phyloP scores from a whole-genome alignment of 108 stramenopile genomes.

The Cyclostephanos tholiformis region DNA sequence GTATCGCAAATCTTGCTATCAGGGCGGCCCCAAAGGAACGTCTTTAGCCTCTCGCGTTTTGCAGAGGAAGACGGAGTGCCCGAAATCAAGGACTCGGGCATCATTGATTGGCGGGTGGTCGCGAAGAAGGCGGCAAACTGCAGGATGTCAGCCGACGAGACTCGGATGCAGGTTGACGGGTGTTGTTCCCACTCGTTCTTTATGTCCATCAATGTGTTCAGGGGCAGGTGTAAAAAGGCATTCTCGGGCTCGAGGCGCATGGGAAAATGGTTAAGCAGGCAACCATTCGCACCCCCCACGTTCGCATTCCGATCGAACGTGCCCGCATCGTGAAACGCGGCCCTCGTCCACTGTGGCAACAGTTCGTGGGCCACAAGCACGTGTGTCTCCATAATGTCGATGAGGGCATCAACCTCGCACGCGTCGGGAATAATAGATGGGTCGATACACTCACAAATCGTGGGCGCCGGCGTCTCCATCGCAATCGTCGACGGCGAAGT shows the following conservation, averaged over 20 bases:
- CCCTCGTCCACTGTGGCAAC: slow-evolving; percentile 10
- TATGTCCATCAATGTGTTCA: slow-evolving; percentile 9
- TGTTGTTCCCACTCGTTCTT: slow-evolving; percentile 4
- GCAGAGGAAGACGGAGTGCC: not conserved
- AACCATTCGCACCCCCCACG: slow-evolving; percentile 24
- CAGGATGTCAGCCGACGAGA: slow-evolving; percentile 3
- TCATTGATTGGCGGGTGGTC: not conserved
- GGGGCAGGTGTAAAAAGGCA: not conserved
- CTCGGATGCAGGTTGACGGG: slow-evolving; percentile 1
- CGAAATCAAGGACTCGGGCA: slow-evolving; percentile 1
- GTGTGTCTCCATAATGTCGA: slow-evolving; percentile 12
- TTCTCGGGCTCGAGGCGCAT: slow-evolving; percentile 13
- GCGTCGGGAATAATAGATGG: slow-evolving; percentile 10
- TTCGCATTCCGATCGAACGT: slow-evolving; percentile 11
- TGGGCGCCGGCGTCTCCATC: not conserved
- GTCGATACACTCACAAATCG: not conserved
- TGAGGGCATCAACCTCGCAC: slow-evolving; percentile 21
- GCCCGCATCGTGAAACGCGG: slow-evolving; percentile 25
- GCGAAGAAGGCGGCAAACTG: slow-evolving; percentile 18
- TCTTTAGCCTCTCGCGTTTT: not conserved
- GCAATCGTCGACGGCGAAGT: not conserved
- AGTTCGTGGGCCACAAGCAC: not conserved
- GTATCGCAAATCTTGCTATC: slow-evolving; percentile 1
- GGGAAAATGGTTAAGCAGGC: slow-evolving; percentile 12
- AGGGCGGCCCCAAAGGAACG: slow-evolving; percentile 9